Evolutionary conservation across 2,329 filamentous ascomycete genomes (phyloP).

Genomic region (Aspergillus alliaceus): DNA sequence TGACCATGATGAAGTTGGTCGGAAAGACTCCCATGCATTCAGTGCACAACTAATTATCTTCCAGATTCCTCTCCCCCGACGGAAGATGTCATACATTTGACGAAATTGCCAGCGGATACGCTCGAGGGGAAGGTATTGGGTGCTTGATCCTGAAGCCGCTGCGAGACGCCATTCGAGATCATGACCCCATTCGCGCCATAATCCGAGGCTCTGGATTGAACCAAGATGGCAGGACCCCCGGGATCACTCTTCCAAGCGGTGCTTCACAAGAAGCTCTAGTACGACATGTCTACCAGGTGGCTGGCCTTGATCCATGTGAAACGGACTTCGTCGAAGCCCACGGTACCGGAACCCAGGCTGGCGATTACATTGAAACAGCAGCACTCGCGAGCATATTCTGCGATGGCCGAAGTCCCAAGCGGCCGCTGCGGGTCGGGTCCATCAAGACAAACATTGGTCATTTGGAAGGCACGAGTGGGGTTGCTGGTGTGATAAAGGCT

Average conservation of each 20-base stretch:
- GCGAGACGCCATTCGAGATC: slow-evolving; percentile 41
- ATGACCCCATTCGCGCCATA: slow-evolving; percentile 45
- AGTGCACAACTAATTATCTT: background rate
- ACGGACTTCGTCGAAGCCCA: slow-evolving; percentile 32
- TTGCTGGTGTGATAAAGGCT: slow-evolving; percentile 37
- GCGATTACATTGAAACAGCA: slow-evolving; percentile 33
- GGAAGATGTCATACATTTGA: slow-evolving; percentile 38
- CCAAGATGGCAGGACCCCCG: slow-evolving; percentile 47
- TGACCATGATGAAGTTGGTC: slow-evolving; percentile 20
- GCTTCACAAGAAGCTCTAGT: slow-evolving; percentile 37
- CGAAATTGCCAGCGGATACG: slow-evolving; percentile 46
- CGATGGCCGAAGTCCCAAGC: slow-evolving; percentile 12
- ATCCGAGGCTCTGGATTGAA: slow-evolving; percentile 45
- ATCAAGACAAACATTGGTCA: slow-evolving; percentile 29
- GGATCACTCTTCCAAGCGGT: slow-evolving; percentile 46
- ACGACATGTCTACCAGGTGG: slow-evolving; percentile 29
- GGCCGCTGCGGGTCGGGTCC: slow-evolving; percentile 19
- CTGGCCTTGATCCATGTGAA: slow-evolving; percentile 22
- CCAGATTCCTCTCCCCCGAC: slow-evolving; percentile 28
- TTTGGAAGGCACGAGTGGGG: slow-evolving; percentile 22
- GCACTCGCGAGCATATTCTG: slow-evolving; percentile 30
- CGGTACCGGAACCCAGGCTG: slow-evolving; percentile 35
- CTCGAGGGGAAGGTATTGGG: slow-evolving; percentile 47
- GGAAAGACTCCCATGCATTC: background rate
- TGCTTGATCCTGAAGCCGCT: slow-evolving; percentile 46